phyloP scores from a whole-genome alignment of 108 stramenopile genomes.

The Heterococcus sp. region DNA sequence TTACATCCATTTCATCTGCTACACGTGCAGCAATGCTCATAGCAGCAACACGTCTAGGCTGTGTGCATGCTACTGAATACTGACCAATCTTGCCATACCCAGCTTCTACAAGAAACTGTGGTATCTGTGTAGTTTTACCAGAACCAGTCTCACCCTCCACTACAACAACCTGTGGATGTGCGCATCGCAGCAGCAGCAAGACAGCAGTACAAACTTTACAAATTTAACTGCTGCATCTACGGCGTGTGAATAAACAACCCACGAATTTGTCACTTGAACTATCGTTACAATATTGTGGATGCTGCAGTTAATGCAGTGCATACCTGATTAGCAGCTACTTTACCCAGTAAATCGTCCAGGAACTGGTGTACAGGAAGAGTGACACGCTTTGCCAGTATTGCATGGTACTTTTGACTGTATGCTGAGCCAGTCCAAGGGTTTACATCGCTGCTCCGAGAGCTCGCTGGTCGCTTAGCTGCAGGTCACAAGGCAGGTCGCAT shows the following conservation, averaged over 20 bases:
- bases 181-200: neutral
- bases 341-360: conserved; percentile 77
- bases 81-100: conserved; percentile 55
- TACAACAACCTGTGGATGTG: conserved; percentile 64
- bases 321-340: conserved; percentile 76
- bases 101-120: conserved; percentile 86
- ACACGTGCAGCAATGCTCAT: conserved; percentile 94
- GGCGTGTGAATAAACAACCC: too few species aligned
- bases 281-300: neutral
- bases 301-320: too few species aligned
- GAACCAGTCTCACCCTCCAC: conserved; percentile 96
- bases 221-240: too few species aligned
- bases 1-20: conserved; percentile 97
- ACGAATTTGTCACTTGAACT: too few species aligned
- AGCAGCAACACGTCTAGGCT: conserved; percentile 97
- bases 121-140: conserved; percentile 91
- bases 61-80: conserved; percentile 85
- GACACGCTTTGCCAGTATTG: conserved; percentile 61
- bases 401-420: conserved; percentile 37
- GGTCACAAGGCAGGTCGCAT: too few species aligned
- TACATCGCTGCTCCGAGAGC: too few species aligned
- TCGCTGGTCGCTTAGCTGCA: too few species aligned
- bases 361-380: conserved; percentile 94
- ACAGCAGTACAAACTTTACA: neutral
- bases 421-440: neutral